Evolutionary conservation across 306 rosid genomes (phyloP).

Genomic region (Cyclanthera cordifolia): DNA sequence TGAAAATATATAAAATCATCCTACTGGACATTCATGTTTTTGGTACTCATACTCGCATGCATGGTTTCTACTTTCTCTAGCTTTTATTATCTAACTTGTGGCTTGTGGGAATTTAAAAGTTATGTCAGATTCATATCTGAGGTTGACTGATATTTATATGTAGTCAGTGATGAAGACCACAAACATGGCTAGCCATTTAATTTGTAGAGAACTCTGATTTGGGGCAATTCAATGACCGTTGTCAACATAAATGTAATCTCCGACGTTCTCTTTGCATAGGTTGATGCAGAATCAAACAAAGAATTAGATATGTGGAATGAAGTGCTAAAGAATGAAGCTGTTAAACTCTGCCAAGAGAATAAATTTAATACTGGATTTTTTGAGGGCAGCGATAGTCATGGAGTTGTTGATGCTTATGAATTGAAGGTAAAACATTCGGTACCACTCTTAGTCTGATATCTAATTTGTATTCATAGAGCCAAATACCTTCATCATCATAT

Average conservation of each 20-base stretch:
- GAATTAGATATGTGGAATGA: constrained; percentile 98
- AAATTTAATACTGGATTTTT: constrained; percentile 83
- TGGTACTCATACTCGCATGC: not conserved
- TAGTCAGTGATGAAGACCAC: not conserved
- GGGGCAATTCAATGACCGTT: not conserved
- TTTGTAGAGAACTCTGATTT: not conserved
- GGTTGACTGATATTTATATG: not conserved
- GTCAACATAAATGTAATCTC: not conserved
- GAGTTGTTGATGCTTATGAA: constrained; percentile 85
- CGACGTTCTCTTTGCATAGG: constrained; percentile 26
- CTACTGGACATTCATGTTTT: not conserved
- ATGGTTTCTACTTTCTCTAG: not conserved
- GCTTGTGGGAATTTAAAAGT: not conserved
- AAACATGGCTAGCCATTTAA: not conserved
- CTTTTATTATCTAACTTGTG: not conserved
- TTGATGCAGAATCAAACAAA: constrained; percentile 74
- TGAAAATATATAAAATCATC: not conserved
- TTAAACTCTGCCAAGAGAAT: constrained; percentile 85
- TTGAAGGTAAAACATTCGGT: constrained; percentile 41
- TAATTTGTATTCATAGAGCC: not conserved
- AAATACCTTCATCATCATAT: not conserved
- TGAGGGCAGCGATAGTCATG: constrained; percentile 75
- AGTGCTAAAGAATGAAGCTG: constrained; percentile 73
- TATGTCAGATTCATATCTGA: constrained; percentile 2
- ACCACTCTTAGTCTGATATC: constrained; percentile 4